These are phyloP conservation scores for Exophiala spinifera DNA, from an alignment of 2,329 filamentous ascomycete species.

Conservation along the genomic window DNA sequence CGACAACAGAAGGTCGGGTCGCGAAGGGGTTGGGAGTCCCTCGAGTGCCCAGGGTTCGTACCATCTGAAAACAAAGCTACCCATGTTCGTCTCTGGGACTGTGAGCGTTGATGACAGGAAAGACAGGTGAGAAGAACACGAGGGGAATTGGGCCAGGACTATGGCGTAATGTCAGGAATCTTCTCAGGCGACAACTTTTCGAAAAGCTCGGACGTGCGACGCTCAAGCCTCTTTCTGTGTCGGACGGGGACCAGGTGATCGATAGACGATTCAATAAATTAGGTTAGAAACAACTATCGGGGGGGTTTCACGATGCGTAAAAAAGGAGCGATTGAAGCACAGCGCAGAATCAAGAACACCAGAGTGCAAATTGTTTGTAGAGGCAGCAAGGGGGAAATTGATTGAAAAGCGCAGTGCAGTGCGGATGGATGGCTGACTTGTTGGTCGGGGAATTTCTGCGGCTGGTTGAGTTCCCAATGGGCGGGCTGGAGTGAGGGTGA, in stretches of 20 bases:
- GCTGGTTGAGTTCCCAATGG: too few species aligned
- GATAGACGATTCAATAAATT: background rate
- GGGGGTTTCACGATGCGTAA: too few species aligned
- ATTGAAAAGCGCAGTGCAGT: too few species aligned
- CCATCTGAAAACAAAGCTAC: conserved; percentile 30
- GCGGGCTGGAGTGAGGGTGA: too few species aligned
- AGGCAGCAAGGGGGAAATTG: too few species aligned
- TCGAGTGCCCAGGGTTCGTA: conserved; percentile 14
- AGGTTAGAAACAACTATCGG: too few species aligned
- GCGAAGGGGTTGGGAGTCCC: background rate
- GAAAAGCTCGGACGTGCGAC: conserved; percentile 13
- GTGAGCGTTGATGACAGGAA: background rate
- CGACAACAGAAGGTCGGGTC: conserved; percentile 11
- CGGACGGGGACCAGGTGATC: background rate
- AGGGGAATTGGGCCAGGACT: background rate
- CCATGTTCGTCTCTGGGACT: conserved; percentile 20
- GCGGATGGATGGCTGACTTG: too few species aligned
- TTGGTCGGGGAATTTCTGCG: too few species aligned
- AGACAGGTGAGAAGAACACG: conserved; percentile 1
- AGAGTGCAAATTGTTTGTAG: too few species aligned
- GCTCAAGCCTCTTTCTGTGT: background rate
- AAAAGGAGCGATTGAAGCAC: too few species aligned
- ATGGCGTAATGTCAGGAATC: conserved; percentile 12
- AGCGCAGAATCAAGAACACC: too few species aligned
- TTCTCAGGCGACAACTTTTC: conserved; percentile 19